Conservation (phyloP, 140 eudicot species). For the Ambrosia hybrid region DNA sequence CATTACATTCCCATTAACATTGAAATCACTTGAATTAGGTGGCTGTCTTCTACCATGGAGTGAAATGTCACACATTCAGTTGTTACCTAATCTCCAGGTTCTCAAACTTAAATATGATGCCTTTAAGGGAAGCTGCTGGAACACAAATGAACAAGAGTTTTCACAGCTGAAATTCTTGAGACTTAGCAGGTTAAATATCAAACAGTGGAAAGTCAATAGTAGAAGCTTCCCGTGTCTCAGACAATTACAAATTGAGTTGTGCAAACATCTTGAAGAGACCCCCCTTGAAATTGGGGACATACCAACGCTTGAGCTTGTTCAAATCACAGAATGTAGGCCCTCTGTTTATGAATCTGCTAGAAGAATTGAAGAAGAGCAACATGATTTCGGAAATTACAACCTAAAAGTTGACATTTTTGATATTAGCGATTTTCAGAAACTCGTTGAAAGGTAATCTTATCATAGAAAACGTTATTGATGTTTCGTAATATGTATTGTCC, state of each 20-base stretch:
- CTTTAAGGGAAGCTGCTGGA: conserved; percentile 11
- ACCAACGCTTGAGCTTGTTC: conserved; percentile 20
- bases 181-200: conserved; percentile 9
- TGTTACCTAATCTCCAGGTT: not conserved
- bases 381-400: conserved; percentile 2
- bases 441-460: no score
- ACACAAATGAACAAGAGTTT: conserved; percentile 5
- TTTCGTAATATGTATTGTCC: no score
- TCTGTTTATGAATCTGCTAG: conserved; percentile 4
- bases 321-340: not conserved
- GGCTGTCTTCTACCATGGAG: not conserved
- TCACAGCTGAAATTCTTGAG: conserved; percentile 21
- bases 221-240: conserved; percentile 24
- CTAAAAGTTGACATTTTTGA: not conserved
- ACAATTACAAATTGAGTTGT: not conserved
- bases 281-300: conserved; percentile 17
- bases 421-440: no score
- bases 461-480: no score
- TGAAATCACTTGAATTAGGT: not conserved
- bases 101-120: not conserved
- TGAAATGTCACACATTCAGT: no score
- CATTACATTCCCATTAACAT: not conserved
- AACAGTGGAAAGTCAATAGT: conserved; percentile 10
- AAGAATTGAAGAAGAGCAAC: conserved; percentile 14
- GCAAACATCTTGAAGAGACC: conserved; percentile 14